Evolutionary conservation across 1,284 basidiomycete genomes (phyloP), one percentile per base, ranked within the genome.

Genomic region (Trametes polyzona): DNA sequence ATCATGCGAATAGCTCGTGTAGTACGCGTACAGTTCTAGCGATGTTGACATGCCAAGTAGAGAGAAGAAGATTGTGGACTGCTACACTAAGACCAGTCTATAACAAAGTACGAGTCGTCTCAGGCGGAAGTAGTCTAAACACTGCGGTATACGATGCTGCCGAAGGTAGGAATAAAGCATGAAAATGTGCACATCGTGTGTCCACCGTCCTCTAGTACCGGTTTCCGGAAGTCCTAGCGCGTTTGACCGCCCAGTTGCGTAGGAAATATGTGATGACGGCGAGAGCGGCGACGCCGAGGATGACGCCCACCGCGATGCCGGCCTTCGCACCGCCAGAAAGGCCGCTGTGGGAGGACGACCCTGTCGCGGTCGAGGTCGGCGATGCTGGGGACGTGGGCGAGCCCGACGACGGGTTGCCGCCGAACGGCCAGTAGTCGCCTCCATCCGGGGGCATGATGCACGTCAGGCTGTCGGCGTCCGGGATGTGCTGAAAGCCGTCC

Each of bases 381-480:
- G 63, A 29, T 4, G 66, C 50, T 9, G 60, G 55, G 1, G 65
- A 55, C 14, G 55, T 63, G 21, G 51, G 30, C 19, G 63, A 47
- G 16, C 59, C 24, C 37, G 54, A 55, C 27, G 67, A 67, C 17
- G 84, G 83, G 56, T 81, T 83, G 0, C 77, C 77, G 9, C 86
- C 86, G 60, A 82, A 88, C 0, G 88, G 88, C 89, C 88, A 90
- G 66, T 76, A 88, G 67, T 84, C 80, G n/a, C 88, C 88, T 23
- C 82, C 83, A 35, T 76, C 73, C 1, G 87, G 88, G 14, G 88
- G 87, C 12, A 81, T 60, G 55, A 91, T 82, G 62, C 88, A 91
- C 7, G 81, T 88, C 44, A 90, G 71, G 29, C 77, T 77, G 58
- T 87, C 77, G 16, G 78, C 85, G 63, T 85, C 77, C 12, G 72